A percentile compares a stretch with the other conserved stretches of the same genome.
Evolutionary conservation across 208 protist species (phyloP).

Genomic region (Cochliopodium minus): DNA sequence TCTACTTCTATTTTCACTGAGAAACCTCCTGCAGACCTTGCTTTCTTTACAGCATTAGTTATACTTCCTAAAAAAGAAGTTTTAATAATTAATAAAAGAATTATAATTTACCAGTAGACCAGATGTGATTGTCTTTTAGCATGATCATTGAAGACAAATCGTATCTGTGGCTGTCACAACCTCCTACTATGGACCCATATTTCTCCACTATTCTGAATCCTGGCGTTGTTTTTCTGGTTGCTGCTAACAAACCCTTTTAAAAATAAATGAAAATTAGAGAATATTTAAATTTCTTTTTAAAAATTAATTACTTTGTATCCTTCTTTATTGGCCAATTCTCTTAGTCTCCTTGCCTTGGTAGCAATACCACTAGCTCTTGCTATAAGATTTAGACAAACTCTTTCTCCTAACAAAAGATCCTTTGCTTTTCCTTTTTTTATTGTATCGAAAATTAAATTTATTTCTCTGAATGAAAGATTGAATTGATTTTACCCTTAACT

Average conservation of each 20-base stretch:
- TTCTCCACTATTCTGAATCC: slow-evolving; percentile 59
- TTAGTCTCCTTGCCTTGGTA: slow-evolving; percentile 14
- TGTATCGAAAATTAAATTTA: slow-evolving; percentile 21
- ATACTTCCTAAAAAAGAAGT: slow-evolving; percentile 23
- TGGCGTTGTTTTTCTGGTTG: slow-evolving; percentile 59
- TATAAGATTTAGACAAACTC: slow-evolving; percentile 48
- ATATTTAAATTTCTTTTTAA: not conserved
- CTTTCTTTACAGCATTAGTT: slow-evolving; percentile 26
- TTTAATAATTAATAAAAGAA: too few relatives aligned
- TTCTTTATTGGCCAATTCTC: not conserved
- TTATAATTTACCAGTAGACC: slow-evolving; percentile 11
- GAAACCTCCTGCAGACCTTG: slow-evolving; percentile 35
- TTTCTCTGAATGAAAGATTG: not conserved
- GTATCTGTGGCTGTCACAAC: slow-evolving; percentile 46
- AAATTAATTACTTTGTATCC: not conserved
- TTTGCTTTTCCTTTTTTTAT: slow-evolving; percentile 18
- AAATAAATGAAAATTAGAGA: too few relatives aligned
- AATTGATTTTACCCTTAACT: not conserved
- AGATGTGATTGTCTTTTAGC: slow-evolving; percentile 68
- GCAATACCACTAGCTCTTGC: slow-evolving; percentile 37
- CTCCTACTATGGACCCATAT: slow-evolving; percentile 47
- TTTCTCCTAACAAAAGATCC: slow-evolving; percentile 40
- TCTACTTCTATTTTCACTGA: slow-evolving; percentile 60
- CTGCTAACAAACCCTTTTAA: slow-evolving; percentile 34
- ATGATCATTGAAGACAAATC: slow-evolving; percentile 59